Evolutionary conservation across 2,329 filamentous ascomycete species (phyloP), one percentile per base, ranked within the genome.

Genomic region (Verticillium longisporum): DNA sequence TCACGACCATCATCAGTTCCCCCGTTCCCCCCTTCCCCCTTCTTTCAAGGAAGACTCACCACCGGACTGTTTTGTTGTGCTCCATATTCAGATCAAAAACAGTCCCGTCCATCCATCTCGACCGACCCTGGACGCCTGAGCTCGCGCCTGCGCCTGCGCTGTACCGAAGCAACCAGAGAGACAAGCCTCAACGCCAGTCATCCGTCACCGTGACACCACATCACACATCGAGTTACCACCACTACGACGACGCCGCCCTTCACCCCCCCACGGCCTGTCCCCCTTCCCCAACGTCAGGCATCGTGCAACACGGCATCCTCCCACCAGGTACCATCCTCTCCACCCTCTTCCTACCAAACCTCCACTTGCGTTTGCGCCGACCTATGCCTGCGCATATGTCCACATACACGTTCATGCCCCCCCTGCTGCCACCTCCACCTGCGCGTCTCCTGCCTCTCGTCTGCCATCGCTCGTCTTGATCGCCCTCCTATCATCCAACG

Each of bases 331-430:
- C 41, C 41, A 50, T 9, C 41, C 18, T n/a, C 41, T 55, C 54
- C 54, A 55, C 54, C 32, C 26, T 50, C 15, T n/a, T 55, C 13
- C 14, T 26, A 26, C 26, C 26, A n/a, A 26, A 6, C 15, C 13
- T 55, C 54, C 10, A 26, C 54, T 33, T 33, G 13, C 32, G 13
- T 31, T 55, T n/a, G 26, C 26, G 54, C n/a, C n/a, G n/a, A n/a
- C 26, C 54, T 11, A 55, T 31, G 54, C 26, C 54, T 31, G 15
- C 32, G n/a, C 33, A 32, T 11, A 21, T 33, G 32, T 21, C 55
- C 33, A 33, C 63, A 66, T 61, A 61, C 63, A 62, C 65, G 62
- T 45, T 55, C 62, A 56, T 60, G 58, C 64, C 63, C 65, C 56
- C 61, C 60, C 45, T 61, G 57, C 54, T 54, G 18, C 58, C n/a